phyloP scores from a whole-genome alignment of 257 asterid species.

The Solanum phureja region DNA sequence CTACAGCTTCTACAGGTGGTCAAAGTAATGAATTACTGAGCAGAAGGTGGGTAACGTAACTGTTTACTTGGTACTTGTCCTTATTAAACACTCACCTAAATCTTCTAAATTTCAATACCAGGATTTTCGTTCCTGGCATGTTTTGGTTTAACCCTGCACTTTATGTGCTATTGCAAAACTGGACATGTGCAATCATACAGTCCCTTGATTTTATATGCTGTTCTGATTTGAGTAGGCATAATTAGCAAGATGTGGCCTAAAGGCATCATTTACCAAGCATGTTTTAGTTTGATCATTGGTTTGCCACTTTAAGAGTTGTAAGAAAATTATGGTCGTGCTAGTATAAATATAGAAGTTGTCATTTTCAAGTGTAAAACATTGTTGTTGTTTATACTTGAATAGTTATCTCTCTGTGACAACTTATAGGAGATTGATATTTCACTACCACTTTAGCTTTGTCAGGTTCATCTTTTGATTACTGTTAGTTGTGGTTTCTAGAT shows the following conservation, averaged over 20 bases:
- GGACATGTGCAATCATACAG: not conserved
- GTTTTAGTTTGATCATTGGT: not conserved
- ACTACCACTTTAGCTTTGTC: not conserved
- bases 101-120: not conserved
- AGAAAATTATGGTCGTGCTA: not conserved
- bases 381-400: not conserved
- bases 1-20: conserved; percentile 35
- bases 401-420: not conserved
- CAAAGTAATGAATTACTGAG: conserved; percentile 29
- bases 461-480: not conserved
- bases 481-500: not conserved
- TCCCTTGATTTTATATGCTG: not conserved
- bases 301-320: not conserved
- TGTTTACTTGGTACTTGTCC: not conserved
- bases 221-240: not conserved
- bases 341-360: not conserved
- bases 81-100: not conserved
- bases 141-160: not conserved
- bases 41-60: conserved; percentile 36
- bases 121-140: not conserved
- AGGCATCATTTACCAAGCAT: not conserved
- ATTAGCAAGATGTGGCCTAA: not conserved
- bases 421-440: not conserved
- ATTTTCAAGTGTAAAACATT: not conserved
- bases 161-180: not conserved